Evolutionary conservation across 352 stramenopile genomes (phyloP), one percentile per base, ranked within the genome.

Genomic region (Phytophthora ohioensis): DNA sequence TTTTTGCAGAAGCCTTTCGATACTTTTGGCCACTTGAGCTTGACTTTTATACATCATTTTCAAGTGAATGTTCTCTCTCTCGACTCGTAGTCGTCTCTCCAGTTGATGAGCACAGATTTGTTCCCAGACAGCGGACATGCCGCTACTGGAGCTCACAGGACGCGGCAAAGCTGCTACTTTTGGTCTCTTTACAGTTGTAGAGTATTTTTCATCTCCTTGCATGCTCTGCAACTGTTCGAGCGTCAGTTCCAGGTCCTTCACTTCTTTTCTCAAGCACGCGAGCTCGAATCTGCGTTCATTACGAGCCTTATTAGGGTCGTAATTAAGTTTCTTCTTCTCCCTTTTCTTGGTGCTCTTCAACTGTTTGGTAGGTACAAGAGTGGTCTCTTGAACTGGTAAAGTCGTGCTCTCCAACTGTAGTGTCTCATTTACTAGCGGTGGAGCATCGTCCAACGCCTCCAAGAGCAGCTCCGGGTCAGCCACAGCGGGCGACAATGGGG

Each of bases 31-130:
- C 15, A 78, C 62, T 35, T 78, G 72, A 42, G 49, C 51, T 57
- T 79, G 71, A 3, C 62, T 72, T 32, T 78, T 66, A n/a, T 75
- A 74, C 64, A 78, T 71, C 43, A 72, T 71, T 58, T 80, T 82
- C n/a, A 82, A 71, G 9, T 71, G 67, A 21, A 76, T 68, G 59
- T 82, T 82, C 34, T 82, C 75, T 12, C 68, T 48, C 59, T 82
- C 71, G 17, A 67, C 60, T 12, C 60, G 54, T 21, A 71, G 30
- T 31, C 67, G 52, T 12, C 71, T 39, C 34, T 74, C 63, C 15
- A 77, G 41, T 64, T 82, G 75, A 3, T 67, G 67, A 41, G 57
- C 41, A 47, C 64, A 75, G 31, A 80, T 76, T 41, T 75, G 52
- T 41, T 82, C 63, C 77, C 77, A 84, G 30, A 78, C 62, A 3